These are phyloP conservation scores for Trametes cingulata DNA, from an alignment of 768 basidiomycete species.

Conservation along the genomic window DNA sequence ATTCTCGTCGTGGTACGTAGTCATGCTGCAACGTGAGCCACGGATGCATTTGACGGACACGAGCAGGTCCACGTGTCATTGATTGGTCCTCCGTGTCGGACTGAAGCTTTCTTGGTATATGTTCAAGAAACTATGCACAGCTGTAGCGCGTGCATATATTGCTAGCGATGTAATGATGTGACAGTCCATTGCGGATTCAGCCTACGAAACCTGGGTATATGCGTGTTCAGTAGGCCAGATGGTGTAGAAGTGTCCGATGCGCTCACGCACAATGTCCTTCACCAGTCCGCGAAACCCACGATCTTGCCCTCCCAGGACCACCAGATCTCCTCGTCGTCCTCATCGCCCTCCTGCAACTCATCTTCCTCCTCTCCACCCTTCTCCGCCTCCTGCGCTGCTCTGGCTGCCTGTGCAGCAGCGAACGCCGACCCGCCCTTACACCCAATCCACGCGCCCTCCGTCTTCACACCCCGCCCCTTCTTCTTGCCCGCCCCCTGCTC, in stretches of 20 bases:
- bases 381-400: background rate
- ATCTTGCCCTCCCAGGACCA: conserved; percentile 54
- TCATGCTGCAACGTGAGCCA: too few relatives aligned
- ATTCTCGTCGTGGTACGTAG: too few relatives aligned
- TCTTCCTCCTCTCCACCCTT: background rate
- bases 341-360: conserved; percentile 25
- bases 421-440: conserved; percentile 25
- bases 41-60: too few relatives aligned
- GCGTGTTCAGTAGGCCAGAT: background rate
- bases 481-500: conserved; percentile 30
- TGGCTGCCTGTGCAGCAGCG: background rate
- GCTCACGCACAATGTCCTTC: background rate
- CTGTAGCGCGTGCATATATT: too few relatives aligned
- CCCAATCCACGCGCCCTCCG: conserved; percentile 46
- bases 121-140: too few relatives aligned
- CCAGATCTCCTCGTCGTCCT: conserved; percentile 53
- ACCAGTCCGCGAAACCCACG: conserved; percentile 51
- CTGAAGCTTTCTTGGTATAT: too few relatives aligned
- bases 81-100: too few relatives aligned
- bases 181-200: background rate
- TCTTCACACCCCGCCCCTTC: conserved; percentile 30
- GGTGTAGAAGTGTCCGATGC: background rate
- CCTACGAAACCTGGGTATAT: background rate
- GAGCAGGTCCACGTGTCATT: too few relatives aligned
- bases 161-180: too few relatives aligned